Percentiles rank a stretch among this genome's conserved stretches.
phyloP scores from a whole-genome alignment of 257 asterid species.

The Paulownia fortunei region DNA sequence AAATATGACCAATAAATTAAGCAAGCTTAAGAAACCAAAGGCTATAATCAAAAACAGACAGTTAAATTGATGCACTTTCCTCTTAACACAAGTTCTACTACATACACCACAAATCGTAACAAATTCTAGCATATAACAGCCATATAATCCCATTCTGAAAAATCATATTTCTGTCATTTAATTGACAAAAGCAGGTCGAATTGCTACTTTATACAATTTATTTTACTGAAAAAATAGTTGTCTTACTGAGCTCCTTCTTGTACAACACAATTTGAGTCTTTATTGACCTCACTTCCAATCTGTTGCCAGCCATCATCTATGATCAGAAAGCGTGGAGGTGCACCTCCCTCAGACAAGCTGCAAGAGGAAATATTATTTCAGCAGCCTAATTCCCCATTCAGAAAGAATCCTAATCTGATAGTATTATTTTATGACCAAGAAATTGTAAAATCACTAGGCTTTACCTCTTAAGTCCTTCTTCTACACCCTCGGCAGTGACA shows the following conservation, averaged over 20 bases:
- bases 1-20: not conserved
- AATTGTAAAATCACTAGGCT: not conserved
- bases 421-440: not conserved
- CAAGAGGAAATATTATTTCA: slow-evolving; percentile 12
- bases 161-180: not conserved
- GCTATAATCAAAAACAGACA: no score
- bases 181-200: not conserved
- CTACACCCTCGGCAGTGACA: slow-evolving; percentile 98
- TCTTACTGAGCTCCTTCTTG: slow-evolving; percentile 92
- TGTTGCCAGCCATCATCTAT: slow-evolving; percentile 99
- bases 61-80: no score
- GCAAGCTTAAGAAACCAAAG: not conserved
- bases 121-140: no score
- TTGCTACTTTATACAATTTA: no score
- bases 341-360: slow-evolving; percentile 92
- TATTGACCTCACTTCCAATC: slow-evolving; percentile 73
- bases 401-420: not conserved
- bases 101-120: no score
- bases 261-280: slow-evolving; percentile 63
- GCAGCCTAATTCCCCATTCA: no score
- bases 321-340: slow-evolving; percentile 91
- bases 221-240: not conserved
- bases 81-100: no score
- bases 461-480: slow-evolving; percentile 87
- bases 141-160: no score